phyloP scores from a whole-genome alignment of 148 eudicot genomes.

The Fagopyrum esculentum region DNA sequence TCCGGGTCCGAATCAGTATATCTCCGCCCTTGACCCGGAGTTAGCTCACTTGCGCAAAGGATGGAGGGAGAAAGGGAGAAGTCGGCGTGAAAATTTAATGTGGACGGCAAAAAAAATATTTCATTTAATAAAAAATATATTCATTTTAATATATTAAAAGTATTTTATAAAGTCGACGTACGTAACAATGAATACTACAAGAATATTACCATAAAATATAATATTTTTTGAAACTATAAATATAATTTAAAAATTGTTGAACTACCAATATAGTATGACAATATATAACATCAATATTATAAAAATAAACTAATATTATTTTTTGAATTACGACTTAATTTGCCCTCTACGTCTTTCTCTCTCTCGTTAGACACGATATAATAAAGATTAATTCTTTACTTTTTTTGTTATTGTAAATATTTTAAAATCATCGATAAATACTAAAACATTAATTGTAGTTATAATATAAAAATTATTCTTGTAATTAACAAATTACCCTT shows the following conservation, averaged over 20 bases:
- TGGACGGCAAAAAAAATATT: not conserved
- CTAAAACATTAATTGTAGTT: too few species aligned
- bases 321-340: not conserved
- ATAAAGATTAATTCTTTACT: not conserved
- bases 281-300: too few species aligned
- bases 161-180: not conserved
- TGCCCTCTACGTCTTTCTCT: not conserved
- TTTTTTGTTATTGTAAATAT: too few species aligned
- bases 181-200: not conserved
- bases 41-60: not conserved
- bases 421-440: too few species aligned
- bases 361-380: not conserved
- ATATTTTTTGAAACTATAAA: not conserved
- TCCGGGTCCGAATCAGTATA: too few species aligned
- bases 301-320: too few species aligned
- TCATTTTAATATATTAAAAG: not conserved
- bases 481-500: too few species aligned
- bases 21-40: too few species aligned
- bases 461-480: too few species aligned
- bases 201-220: not conserved
- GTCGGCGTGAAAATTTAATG: not conserved
- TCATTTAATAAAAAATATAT: not conserved
- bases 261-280: too few species aligned
- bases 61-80: conserved; percentile 9
- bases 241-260: not conserved